These are phyloP conservation scores for Colletotrichum sp. DNA, from an alignment of 2,329 filamentous ascomycete genomes.

Conservation along the genomic window DNA sequence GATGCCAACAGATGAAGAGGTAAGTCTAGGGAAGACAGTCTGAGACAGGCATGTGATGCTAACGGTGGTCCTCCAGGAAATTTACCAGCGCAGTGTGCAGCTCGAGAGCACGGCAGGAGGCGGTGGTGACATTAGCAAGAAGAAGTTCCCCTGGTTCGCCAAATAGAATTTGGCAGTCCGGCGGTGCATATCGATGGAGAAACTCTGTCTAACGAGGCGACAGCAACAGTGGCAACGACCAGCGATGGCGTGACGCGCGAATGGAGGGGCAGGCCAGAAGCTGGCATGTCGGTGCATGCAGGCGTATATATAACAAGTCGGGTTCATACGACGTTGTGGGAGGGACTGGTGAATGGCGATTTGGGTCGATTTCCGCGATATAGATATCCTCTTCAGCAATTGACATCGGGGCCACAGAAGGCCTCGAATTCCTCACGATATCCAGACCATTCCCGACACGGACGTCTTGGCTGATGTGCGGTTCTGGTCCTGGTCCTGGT, in stretches of 20 bases:
- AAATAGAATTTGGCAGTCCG: slow-evolving; percentile 40
- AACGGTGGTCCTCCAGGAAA: slow-evolving; percentile 52
- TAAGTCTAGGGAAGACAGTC: slow-evolving; percentile 47
- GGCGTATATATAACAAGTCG: slow-evolving; percentile 13
- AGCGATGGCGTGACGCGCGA: neutral
- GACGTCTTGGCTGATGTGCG: neutral
- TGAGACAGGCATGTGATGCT: slow-evolving; percentile 16
- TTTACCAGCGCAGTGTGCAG: slow-evolving; percentile 66
- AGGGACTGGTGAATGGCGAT: slow-evolving; percentile 16
- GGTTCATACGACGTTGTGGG: slow-evolving; percentile 6
- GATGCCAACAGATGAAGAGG: slow-evolving; percentile 87
- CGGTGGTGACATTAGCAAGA: slow-evolving; percentile 57
- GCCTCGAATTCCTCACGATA: neutral
- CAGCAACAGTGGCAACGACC: neutral
- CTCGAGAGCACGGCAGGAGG: slow-evolving; percentile 58
- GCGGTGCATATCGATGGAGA: neutral
- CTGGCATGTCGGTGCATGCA: slow-evolving; percentile 3
- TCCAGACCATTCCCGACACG: neutral
- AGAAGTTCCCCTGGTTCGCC: slow-evolving; percentile 72
- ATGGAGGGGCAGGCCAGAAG: neutral
- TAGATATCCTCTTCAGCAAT: slow-evolving; percentile 24
- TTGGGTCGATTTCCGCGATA: slow-evolving; percentile 16
- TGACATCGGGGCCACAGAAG: slow-evolving; percentile 1
- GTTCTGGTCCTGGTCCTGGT: neutral
- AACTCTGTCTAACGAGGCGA: neutral